Evolutionary conservation across 768 basidiomycete genomes (phyloP).

Genomic region (Mycena polygramma): DNA sequence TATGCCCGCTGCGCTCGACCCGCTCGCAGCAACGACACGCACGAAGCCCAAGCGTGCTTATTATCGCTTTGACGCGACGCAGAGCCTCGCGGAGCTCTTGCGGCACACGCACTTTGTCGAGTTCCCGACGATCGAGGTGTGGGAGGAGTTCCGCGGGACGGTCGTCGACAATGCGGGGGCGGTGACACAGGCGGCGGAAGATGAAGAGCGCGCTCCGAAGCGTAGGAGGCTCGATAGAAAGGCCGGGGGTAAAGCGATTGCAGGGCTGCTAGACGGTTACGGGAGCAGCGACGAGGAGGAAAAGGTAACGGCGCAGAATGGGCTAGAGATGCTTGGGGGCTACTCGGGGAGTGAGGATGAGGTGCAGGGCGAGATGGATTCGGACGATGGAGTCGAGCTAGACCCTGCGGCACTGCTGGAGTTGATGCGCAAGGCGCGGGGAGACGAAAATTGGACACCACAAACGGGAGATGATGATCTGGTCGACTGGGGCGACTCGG

Average conservation of each 20-base stretch:
- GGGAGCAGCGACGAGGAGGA: conserved; percentile 64
- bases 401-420: conserved; percentile 53
- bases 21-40: conserved; percentile 38
- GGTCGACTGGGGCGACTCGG: conserved; percentile 67
- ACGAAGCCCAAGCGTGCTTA: conserved; percentile 50
- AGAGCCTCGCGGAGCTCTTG: conserved; percentile 63
- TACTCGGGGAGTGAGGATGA: conserved; percentile 57
- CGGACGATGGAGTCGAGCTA: conserved; percentile 47
- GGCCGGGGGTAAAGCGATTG: conserved; percentile 68
- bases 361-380: conserved; percentile 25
- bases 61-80: conserved; percentile 67
- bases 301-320: conserved; percentile 46
- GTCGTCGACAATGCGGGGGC: conserved; percentile 69
- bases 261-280: conserved; percentile 71
- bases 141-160: conserved; percentile 75
- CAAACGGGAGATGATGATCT: conserved; percentile 48
- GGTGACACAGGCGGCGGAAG: conserved; percentile 47
- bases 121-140: conserved; percentile 86
- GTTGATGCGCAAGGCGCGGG: conserved; percentile 50
- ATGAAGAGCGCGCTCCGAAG: conserved; percentile 57
- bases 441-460: conserved; percentile 40
- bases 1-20: conserved; percentile 62
- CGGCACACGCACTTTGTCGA: conserved; percentile 80
- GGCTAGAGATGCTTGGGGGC: conserved; percentile 55
- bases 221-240: conserved; percentile 66